These are phyloP conservation scores for Lojkania enalia DNA, from an alignment of 2,329 filamentous ascomycete species.

Conservation along the genomic window DNA sequence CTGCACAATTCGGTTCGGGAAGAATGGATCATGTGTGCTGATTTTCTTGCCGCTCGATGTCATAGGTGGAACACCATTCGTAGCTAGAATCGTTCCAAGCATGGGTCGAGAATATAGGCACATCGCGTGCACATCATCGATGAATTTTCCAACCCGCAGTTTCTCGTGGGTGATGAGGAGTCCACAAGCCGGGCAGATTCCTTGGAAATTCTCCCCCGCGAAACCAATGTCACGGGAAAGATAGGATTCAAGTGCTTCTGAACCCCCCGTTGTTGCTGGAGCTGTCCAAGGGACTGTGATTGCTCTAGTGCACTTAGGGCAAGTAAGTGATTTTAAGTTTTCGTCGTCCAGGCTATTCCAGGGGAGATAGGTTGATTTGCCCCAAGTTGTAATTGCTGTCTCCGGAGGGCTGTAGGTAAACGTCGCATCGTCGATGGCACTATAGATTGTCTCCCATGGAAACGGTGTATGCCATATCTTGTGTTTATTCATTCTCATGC, in stretches of 20 bases:
- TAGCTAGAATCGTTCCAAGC: slow-evolving; percentile 67
- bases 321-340: slow-evolving; percentile 54
- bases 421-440: slow-evolving; percentile 56
- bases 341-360: slow-evolving; percentile 65
- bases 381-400: slow-evolving; percentile 54
- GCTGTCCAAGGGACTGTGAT: slow-evolving; percentile 64
- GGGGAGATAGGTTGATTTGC: slow-evolving; percentile 49
- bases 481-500: slow-evolving; percentile 61
- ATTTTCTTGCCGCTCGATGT: slow-evolving; percentile 26
- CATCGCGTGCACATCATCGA: slow-evolving; percentile 57
- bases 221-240: slow-evolving; percentile 58
- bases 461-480: slow-evolving; percentile 65
- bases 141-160: slow-evolving; percentile 66
- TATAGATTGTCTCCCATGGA: slow-evolving; percentile 59
- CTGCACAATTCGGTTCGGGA: slow-evolving; percentile 21
- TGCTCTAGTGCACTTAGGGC: slow-evolving; percentile 56
- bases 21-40: slow-evolving; percentile 20
- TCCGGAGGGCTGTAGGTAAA: slow-evolving; percentile 60
- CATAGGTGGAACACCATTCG: slow-evolving; percentile 55
- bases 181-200: slow-evolving; percentile 57
- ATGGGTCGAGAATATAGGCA: slow-evolving; percentile 57
- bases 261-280: slow-evolving; percentile 21
- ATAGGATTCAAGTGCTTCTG: slow-evolving; percentile 36
- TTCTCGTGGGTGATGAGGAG: slow-evolving; percentile 58
- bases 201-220: slow-evolving; percentile 60